Base-by-base conservation (phyloP, 805 yeast genomes). In the Cyberlindnera meyerae region DNA sequence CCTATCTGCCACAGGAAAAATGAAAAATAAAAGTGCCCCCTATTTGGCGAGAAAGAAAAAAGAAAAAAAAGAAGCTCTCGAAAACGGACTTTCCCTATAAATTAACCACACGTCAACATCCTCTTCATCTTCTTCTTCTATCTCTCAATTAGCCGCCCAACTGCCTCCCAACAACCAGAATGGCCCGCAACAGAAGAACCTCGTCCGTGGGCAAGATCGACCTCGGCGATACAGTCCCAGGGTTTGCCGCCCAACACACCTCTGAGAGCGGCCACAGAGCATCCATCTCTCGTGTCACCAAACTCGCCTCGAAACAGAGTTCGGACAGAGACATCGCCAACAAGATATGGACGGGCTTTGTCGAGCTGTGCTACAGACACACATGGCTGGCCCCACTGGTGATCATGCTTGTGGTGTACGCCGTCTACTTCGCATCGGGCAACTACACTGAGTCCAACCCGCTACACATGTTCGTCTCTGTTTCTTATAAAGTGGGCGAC, bases 141-240 rank as follows among this genome's bases (percentile, higher is more conserved):
- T n/a, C n/a, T n/a, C n/a, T n/a, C n/a, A n/a, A n/a, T n/a, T n/a
- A 20, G 9, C 22, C 22, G 22, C 22, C 9, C 22, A 20, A 20
- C 22, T 9, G 9, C 9, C 22, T 8, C 9, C 22, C 22, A 20
- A 8, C 22, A 20, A 13, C 29, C 5, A 13, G 14, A 17, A 28
- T 28, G 24, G 14, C 12, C 31, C 12, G 14, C 12, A 16, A 18
- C 22, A 16, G 71, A 46, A 62, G 87, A 47, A 70, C 75, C 8
- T 80, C 93, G 1, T 80, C 89, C 0, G 81, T 87, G 12, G 95
- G 95, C 3, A 70, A 73, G 24, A 75, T 86, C 34, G 70, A 77
- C 35, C 62, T 87, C 4, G 96, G 95, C 17, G 95, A 86, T 54
- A 77, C 70, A 7, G 81, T 77, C 2, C 79, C 85, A 2, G 70